These are phyloP conservation scores for Centella asiatica DNA, from an alignment of 129 eudicot species.

Conservation along the genomic window DNA sequence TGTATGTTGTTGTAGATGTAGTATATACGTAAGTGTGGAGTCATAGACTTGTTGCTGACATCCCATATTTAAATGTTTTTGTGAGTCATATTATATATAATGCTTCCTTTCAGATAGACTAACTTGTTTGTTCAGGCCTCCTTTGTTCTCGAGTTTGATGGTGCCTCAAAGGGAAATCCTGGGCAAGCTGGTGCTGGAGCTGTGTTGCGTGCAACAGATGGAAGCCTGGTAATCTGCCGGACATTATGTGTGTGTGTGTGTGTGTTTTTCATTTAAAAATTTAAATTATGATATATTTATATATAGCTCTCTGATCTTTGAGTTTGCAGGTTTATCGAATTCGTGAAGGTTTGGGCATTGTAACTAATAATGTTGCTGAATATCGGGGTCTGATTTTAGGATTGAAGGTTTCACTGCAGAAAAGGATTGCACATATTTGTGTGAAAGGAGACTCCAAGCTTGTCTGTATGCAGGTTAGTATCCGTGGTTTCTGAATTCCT, in stretches of 20 bases:
- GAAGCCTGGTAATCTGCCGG: conserved; percentile 50
- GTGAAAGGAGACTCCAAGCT: conserved; percentile 89
- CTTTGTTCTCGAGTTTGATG: conserved; percentile 84
- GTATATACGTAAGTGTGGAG: no score
- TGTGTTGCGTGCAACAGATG: conserved; percentile 68
- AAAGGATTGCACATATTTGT: conserved; percentile 61
- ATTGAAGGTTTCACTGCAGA: conserved; percentile 59
- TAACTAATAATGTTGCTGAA: conserved; percentile 81
- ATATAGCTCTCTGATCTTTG: conserved; percentile 11
- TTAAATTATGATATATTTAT: no score
- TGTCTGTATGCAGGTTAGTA: conserved; percentile 79
- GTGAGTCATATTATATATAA: not conserved
- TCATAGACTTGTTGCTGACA: no score
- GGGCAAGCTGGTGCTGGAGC: conserved; percentile 98
- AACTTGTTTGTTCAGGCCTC: conserved; percentile 32
- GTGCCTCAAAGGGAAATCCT: conserved; percentile 98
- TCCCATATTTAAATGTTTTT: no score
- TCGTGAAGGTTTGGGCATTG: conserved; percentile 79
- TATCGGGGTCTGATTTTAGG: conserved; percentile 79
- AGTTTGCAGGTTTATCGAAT: conserved; percentile 53
- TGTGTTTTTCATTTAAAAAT: no score
- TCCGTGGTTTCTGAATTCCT: not conserved
- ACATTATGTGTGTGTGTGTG: not conserved
- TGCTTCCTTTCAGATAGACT: not conserved
- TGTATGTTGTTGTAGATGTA: no score